Percentiles rank a stretch among this genome's conserved stretches.
Conservation (phyloP, 2,329 filamentous ascomycete species). For the Apiospora koreana region DNA sequence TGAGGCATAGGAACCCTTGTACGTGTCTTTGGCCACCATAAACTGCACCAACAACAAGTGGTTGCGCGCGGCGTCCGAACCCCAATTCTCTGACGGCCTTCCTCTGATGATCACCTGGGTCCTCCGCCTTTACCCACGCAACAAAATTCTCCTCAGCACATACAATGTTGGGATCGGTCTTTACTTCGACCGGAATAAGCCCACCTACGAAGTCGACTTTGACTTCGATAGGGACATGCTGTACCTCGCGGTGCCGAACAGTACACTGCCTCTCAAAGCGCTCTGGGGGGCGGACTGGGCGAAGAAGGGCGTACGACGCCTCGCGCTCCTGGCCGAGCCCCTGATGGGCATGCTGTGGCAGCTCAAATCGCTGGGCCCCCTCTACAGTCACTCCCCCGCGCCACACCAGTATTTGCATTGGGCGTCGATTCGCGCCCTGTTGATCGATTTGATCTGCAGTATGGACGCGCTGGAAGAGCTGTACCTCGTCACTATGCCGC, state of each 20-base stretch:
- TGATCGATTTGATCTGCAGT: no score
- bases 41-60: slow-evolving; percentile 22
- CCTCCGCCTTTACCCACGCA: no score
- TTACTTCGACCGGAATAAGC: no score
- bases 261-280: not conserved
- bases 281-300: slow-evolving; percentile 14
- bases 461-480: not conserved
- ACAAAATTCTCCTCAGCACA: no score
- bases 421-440: no score
- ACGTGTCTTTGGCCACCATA: slow-evolving; percentile 18
- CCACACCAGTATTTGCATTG: no score
- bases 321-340: slow-evolving; percentile 19
- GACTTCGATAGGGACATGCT: slow-evolving; percentile 22
- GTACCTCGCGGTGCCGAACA: slow-evolving; percentile 21
- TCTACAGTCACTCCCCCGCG: no score
- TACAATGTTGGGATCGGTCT: no score
- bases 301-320: slow-evolving; percentile 23
- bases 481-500: not conserved
- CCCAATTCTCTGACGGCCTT: no score
- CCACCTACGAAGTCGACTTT: slow-evolving; percentile 14
- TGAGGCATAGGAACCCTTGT: slow-evolving; percentile 17
- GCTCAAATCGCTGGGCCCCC: not conserved
- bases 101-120: no score
- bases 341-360: not conserved
- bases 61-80: not conserved